Evolutionary conservation across 2,329 filamentous ascomycete genomes (phyloP).

Genomic region (Cladosporium sp.): DNA sequence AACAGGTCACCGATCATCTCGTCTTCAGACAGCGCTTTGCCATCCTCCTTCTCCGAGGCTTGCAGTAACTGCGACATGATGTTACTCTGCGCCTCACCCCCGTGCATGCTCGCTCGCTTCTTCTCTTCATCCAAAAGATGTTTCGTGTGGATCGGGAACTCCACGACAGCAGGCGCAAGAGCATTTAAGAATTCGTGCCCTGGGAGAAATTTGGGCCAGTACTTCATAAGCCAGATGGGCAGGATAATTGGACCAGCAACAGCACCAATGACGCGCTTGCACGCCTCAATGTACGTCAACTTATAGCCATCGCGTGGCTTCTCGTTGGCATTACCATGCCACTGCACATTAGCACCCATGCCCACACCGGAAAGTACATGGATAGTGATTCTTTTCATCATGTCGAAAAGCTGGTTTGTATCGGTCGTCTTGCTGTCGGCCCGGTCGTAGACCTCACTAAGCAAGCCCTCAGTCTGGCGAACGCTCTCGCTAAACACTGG

Average conservation of each 20-base stretch:
- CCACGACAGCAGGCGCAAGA: constrained; percentile 21
- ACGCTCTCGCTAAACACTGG: constrained; percentile 29
- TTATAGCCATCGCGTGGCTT: constrained; percentile 26
- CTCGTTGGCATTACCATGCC: constrained; percentile 22
- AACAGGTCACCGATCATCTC: constrained; percentile 45
- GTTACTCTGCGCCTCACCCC: constrained; percentile 21
- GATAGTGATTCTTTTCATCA: constrained; percentile 33
- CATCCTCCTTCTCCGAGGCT: constrained; percentile 19
- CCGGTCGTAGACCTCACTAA: constrained; percentile 21
- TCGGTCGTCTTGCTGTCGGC: constrained; percentile 12
- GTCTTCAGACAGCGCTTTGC: constrained; percentile 31
- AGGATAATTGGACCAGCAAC: constrained; percentile 25
- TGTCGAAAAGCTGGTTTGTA: constrained; percentile 26
- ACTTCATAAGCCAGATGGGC: constrained; percentile 22
- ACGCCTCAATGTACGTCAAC: constrained; percentile 29
- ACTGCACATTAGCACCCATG: constrained; percentile 27
- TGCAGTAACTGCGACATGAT: constrained; percentile 27
- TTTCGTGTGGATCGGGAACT: constrained; percentile 25
- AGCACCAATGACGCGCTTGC: constrained; percentile 22
- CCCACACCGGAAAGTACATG: constrained; percentile 30
- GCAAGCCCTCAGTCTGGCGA: constrained; percentile 24
- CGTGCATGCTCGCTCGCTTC: constrained; percentile 10
- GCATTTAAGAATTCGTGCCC: constrained; percentile 17
- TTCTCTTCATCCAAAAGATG: constrained; percentile 23
- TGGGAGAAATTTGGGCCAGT: constrained; percentile 23